A percentile compares a stretch with the other conserved stretches of the same genome.
These are phyloP conservation scores for Fagus crenata DNA, from an alignment of 306 rosid species.

Conservation along the genomic window DNA sequence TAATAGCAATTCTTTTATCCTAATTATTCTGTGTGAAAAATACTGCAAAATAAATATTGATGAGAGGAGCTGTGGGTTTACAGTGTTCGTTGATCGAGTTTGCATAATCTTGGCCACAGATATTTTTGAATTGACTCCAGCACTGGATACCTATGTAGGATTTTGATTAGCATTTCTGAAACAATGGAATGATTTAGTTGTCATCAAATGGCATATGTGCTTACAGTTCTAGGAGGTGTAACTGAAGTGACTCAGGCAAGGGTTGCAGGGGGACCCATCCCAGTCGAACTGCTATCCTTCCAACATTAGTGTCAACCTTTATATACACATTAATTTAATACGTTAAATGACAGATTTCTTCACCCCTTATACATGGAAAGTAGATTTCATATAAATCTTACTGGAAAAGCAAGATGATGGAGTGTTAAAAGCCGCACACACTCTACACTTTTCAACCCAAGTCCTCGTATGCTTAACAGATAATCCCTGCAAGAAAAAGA, in stretches of 20 bases:
- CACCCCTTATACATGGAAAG: constrained; percentile 19
- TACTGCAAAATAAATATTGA: background rate
- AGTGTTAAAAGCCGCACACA: constrained; percentile 92
- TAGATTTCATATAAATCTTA: constrained; percentile 43
- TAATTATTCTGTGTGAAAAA: background rate
- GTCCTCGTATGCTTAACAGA: constrained; percentile 77
- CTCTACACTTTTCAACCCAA: constrained; percentile 95
- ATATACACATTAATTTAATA: constrained; percentile 24
- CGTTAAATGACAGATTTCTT: constrained; percentile 27
- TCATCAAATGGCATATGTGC: constrained; percentile 28
- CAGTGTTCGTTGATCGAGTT: constrained; percentile 89
- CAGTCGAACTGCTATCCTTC: constrained; percentile 95
- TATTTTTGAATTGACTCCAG: constrained; percentile 89
- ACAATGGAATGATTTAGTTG: background rate
- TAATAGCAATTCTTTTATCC: constrained; percentile 22
- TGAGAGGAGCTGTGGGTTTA: constrained; percentile 39
- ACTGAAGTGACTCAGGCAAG: constrained; percentile 82
- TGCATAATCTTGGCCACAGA: constrained; percentile 98
- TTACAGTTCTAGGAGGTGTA: constrained; percentile 89
- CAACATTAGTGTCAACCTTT: constrained; percentile 98
- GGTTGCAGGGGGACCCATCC: constrained; percentile 99
- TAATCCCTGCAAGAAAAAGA: constrained; percentile 61
- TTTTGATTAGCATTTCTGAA: constrained; percentile 35
- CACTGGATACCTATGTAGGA: constrained; percentile 72
- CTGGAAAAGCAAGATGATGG: constrained; percentile 95